Conservation (phyloP, 257 asterid genomes). For the Nicotiana obtusifolia region DNA sequence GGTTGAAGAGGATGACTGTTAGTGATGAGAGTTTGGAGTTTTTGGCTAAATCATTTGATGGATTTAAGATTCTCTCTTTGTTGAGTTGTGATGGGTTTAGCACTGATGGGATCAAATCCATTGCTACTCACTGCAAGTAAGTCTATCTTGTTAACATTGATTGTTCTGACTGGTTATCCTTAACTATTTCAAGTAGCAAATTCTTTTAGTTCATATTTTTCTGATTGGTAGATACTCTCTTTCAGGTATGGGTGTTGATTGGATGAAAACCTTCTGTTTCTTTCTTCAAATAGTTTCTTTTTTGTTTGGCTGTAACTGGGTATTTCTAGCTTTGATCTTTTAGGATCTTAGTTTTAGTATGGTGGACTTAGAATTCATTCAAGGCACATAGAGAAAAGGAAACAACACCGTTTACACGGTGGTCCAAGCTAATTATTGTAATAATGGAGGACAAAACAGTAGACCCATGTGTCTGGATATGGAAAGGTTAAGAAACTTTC, state of each 20-base stretch:
- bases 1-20: conserved; percentile 74
- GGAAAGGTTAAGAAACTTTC: conserved; percentile 1
- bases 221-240: not conserved
- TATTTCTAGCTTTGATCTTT: not conserved
- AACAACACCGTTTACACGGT: not conserved
- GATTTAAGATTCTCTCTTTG: conserved; percentile 66
- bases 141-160: not conserved
- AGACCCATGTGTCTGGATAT: conserved; percentile 5
- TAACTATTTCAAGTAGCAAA: not conserved
- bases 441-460: conserved; percentile 10
- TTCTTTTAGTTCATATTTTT: not conserved
- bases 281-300: not conserved
- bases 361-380: not conserved
- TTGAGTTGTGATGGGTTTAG: conserved; percentile 78
- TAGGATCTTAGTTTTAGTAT: not conserved
- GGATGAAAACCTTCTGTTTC: not conserved
- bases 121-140: conserved; percentile 77
- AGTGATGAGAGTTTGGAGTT: conserved; percentile 76
- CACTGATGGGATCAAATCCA: conserved; percentile 60
- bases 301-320: not conserved
- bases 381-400: not conserved
- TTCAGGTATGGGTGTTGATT: not conserved
- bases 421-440: conserved; percentile 6
- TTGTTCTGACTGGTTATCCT: not conserved
- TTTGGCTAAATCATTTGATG: conserved; percentile 58